Conservation (phyloP, 2,329 filamentous ascomycete genomes). For the Colletotrichum aenigma region DNA sequence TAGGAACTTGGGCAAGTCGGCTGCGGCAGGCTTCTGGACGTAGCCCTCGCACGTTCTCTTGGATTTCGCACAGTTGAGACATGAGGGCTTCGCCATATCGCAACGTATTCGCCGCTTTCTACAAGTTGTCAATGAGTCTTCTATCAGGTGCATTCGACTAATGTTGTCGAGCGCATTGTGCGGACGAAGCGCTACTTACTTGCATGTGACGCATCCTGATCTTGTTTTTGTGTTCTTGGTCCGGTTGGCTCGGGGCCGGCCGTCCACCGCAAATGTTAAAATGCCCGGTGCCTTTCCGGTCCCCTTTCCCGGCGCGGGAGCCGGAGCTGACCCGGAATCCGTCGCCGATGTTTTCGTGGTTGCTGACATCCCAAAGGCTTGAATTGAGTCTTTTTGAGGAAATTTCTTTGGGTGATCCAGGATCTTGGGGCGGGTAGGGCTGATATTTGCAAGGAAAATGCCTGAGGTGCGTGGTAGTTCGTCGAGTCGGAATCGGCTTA, state of each 20-base stretch:
- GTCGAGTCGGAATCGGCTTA: not conserved
- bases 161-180: not conserved
- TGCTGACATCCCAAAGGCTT: not conserved
- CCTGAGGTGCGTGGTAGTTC: not conserved
- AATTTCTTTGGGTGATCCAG: not conserved
- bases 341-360: not conserved
- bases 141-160: not conserved
- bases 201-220: constrained; percentile 12
- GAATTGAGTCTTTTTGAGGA: not conserved
- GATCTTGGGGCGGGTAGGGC: not conserved
- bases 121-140: not conserved
- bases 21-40: not conserved
- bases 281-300: not conserved
- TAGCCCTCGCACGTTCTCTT: constrained; percentile 2
- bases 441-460: not conserved
- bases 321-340: not conserved
- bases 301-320: not conserved
- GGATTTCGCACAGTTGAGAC: not conserved
- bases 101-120: constrained; percentile 6
- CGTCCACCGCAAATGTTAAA: not conserved
- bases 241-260: not conserved
- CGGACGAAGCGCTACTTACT: not conserved
- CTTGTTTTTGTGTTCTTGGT: not conserved
- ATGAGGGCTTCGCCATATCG: constrained; percentile 1
- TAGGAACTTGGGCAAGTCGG: not conserved